Evolutionary conservation across 179 eudicot species (phyloP), one percentile per base, ranked within the genome.

Genomic region (Dionaea muscipula): DNA sequence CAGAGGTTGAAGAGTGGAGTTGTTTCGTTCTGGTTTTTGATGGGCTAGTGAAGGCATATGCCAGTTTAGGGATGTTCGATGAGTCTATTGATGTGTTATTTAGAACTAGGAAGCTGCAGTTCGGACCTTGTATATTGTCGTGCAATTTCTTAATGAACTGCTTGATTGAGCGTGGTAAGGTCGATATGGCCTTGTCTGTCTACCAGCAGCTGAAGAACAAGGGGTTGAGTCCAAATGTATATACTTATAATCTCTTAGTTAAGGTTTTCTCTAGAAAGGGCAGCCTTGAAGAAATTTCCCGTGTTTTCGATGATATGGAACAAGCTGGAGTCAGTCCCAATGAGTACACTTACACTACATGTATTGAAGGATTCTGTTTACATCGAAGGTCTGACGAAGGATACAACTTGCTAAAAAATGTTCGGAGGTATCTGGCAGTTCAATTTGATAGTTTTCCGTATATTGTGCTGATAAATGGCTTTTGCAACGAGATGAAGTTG

Each of bases 201-300:
- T 83, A 68, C 60, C 67, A 46, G 17, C 93, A 81, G 37, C 56
- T 86, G 26, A 71, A 66, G 78, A 65, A 62, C 56, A 54, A 69
- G 53, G 76, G 72, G 9, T 49, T 67, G 37, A 44, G 35, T 56
- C 83, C 83, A 9, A 77, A 83, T 68, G 73, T 71, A 12, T 83
- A 75, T 43, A 81, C 87, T 40, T 81, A 71, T 59, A 71, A 77
- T 57, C 75, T 86, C 59, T 60, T 78, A 50, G 68, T 86, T 4
- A 81, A 79, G 67, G 93, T 77, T 26, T 73, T 66, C 39, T 81
- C 78, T 71, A 73, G 66, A 23, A 77, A 63, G 38, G 80, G 83
- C 38, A 21, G 63, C 45, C 61, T 81, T 57, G 74, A 60, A 28
- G 75, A 78, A 63, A 83, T 75, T 26, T 41, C 37, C 24, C 57